These are phyloP conservation scores for Paulinella micropora DNA, from an alignment of 78 protist species.

Conservation along the genomic window DNA sequence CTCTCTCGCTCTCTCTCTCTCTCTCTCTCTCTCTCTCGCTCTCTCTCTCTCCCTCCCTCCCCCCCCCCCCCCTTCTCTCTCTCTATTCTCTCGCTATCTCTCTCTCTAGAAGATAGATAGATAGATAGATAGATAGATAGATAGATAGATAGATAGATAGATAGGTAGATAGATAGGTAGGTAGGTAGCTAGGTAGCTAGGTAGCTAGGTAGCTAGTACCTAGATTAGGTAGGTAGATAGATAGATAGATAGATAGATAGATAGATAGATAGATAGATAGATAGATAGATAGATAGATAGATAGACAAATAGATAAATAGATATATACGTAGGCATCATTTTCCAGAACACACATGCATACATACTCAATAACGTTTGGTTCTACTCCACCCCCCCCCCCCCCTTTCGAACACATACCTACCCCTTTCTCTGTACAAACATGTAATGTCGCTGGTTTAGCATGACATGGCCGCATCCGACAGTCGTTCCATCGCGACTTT, in stretches of 20 bases:
- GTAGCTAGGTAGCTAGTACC: neutral
- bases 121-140: neutral
- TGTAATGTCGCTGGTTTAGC: no score
- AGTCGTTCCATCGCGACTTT: neutral
- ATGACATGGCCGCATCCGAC: no score
- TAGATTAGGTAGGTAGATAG: neutral
- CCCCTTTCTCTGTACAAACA: no score
- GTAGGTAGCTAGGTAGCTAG: neutral
- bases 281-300: neutral
- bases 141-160: neutral
- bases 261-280: neutral
- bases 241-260: neutral
- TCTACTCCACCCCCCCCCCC: no score
- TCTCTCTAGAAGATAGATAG: no score
- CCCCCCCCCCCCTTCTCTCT: no score
- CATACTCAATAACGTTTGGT: neutral
- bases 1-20: no score
- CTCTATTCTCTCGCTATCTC: no score
- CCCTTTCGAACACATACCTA: no score
- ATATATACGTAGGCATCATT: neutral
- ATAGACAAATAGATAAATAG: neutral
- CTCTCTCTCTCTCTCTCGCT: no score
- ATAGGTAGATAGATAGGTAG: neutral
- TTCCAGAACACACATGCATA: neutral
- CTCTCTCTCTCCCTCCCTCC: no score